Percentiles rank a stretch among this genome's conserved stretches.
Evolutionary conservation across 1,139 yeast genomes (phyloP).

Genomic region (Blastobotrys elegans): DNA sequence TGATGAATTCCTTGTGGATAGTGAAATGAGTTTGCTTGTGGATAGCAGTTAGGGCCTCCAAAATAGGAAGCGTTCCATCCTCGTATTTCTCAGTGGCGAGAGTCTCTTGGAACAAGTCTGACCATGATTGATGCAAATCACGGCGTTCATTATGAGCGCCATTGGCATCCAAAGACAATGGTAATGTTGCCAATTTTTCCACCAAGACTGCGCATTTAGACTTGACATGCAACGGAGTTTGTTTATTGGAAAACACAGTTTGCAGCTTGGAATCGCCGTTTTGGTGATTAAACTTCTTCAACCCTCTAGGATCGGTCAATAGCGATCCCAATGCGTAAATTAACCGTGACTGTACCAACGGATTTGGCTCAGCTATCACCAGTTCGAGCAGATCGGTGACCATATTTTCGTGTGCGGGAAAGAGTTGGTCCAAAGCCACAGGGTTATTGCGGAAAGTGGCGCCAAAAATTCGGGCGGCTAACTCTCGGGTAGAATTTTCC

Average conservation of each 20-base stretch:
- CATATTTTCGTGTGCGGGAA: conserved; percentile 16
- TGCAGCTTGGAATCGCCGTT: conserved; percentile 25
- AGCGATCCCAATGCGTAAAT: conserved; percentile 31
- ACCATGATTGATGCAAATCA: conserved; percentile 3
- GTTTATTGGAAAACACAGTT: conserved; percentile 14
- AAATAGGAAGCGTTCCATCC: conserved; percentile 12
- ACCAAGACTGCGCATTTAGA: conserved; percentile 8
- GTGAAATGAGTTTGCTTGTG: conserved; percentile 23
- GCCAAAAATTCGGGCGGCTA: conserved; percentile 34
- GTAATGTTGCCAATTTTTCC: conserved; percentile 4
- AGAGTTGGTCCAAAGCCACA: conserved; percentile 45
- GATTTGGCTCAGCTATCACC: conserved; percentile 13
- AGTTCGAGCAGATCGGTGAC: conserved; percentile 16
- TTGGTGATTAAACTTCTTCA: conserved; percentile 16
- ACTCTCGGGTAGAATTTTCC: conserved; percentile 25
- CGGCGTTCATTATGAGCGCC: too few relatives aligned
- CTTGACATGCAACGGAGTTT: conserved; percentile 3
- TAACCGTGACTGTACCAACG: conserved; percentile 22
- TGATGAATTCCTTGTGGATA: conserved; percentile 37
- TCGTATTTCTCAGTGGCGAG: background rate
- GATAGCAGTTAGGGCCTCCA: conserved; percentile 28
- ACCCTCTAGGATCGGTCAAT: conserved; percentile 19
- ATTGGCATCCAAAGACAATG: background rate
- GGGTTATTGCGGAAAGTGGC: conserved; percentile 63
- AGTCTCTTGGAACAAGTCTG: conserved; percentile 6